phyloP scores from a whole-genome alignment of 2,329 filamentous ascomycete genomes.

The Aspergillus japonicus region DNA sequence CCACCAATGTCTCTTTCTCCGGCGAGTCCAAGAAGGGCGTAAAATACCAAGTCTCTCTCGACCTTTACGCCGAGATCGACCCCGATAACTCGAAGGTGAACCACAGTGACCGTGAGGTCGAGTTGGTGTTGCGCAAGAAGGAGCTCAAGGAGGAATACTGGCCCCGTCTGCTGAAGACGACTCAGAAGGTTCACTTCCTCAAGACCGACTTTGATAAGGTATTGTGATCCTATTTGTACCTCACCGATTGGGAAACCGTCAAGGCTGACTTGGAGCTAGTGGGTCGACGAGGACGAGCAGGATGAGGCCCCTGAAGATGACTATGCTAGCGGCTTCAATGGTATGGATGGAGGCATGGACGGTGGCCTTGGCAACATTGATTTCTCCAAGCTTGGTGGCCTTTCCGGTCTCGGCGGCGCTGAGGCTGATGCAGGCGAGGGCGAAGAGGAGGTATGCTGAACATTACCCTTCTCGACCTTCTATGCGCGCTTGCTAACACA shows the following conservation, averaged over 20 bases:
- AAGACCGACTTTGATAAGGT: conserved; percentile 99
- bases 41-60: conserved; percentile 80
- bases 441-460: conserved; percentile 39
- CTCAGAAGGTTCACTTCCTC: conserved; percentile 87
- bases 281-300: conserved; percentile 98
- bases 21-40: conserved; percentile 84
- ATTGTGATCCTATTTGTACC: conserved; percentile 24
- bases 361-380: conserved; percentile 84
- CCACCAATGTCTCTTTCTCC: conserved; percentile 74
- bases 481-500: conserved; percentile 5
- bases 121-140: conserved; percentile 95
- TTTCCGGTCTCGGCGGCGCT: conserved; percentile 50
- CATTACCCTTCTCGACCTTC: neutral
- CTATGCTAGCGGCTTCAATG: conserved; percentile 54
- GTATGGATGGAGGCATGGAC: conserved; percentile 49
- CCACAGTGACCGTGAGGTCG: conserved; percentile 84
- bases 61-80: conserved; percentile 91
- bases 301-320: conserved; percentile 84
- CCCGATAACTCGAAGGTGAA: conserved; percentile 76
- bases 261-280: conserved; percentile 49
- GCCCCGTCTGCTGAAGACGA: conserved; percentile 89
- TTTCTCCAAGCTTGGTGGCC: conserved; percentile 78
- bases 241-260: neutral
- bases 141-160: conserved; percentile 92
- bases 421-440: conserved; percentile 40